phyloP scores from a whole-genome alignment of 768 basidiomycete genomes.

The Neoboletus brunneissimus region DNA sequence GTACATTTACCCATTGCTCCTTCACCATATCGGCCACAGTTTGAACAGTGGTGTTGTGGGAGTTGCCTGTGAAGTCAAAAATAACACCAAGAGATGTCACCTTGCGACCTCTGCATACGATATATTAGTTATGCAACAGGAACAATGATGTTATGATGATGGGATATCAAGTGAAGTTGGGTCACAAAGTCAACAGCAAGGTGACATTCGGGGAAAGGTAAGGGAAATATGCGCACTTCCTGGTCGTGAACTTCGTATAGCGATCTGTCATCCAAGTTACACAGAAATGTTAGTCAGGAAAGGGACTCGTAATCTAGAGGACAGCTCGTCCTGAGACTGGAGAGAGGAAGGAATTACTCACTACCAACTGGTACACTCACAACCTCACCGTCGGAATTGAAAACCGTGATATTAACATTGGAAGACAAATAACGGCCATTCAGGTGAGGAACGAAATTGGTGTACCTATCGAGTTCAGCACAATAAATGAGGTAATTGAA shows the following conservation, averaged over 20 bases:
- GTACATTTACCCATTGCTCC: constrained; percentile 61
- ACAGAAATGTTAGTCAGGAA: constrained; percentile 34
- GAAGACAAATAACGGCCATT: constrained; percentile 77
- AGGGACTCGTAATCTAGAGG: neutral
- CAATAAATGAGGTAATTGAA: neutral
- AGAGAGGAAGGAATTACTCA: constrained; percentile 15
- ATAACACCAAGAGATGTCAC: constrained; percentile 82
- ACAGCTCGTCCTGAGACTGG: neutral
- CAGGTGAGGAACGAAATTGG: constrained; percentile 63
- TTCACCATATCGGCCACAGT: constrained; percentile 71
- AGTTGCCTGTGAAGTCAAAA: constrained; percentile 73
- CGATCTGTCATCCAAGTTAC: constrained; percentile 40
- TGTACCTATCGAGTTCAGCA: constrained; percentile 40
- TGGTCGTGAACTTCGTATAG: constrained; percentile 70
- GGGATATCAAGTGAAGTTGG: neutral
- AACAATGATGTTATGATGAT: neutral
- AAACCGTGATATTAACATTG: constrained; percentile 80
- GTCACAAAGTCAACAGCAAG: no score
- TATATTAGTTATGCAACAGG: neutral
- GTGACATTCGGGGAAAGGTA: neutral
- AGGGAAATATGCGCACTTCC: constrained; percentile 46
- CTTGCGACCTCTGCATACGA: constrained; percentile 47
- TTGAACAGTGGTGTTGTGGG: constrained; percentile 71
- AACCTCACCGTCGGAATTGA: constrained; percentile 36
- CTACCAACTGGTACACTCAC: constrained; percentile 46